phyloP scores from a whole-genome alignment of 257 asterid species.

The Paraleonurus japonicus region DNA sequence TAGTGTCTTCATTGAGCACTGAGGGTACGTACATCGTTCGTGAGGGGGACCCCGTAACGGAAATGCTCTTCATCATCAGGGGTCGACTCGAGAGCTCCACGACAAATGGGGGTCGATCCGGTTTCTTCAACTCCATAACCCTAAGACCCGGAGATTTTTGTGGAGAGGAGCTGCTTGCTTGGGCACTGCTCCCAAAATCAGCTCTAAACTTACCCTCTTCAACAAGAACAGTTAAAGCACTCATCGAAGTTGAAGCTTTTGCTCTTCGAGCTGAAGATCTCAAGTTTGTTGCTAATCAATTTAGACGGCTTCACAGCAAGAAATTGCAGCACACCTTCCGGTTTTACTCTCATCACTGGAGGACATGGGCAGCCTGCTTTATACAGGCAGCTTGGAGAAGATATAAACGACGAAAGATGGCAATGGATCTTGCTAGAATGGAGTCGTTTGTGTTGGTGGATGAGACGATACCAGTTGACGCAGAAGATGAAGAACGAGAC shows the following conservation, averaged over 20 bases:
- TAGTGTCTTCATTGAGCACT: slow-evolving; percentile 79
- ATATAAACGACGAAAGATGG: slow-evolving; percentile 59
- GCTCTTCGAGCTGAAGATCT: slow-evolving; percentile 90
- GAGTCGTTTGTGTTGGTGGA: slow-evolving; percentile 57
- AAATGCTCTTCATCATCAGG: slow-evolving; percentile 89
- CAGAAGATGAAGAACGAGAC: slow-evolving; percentile 38
- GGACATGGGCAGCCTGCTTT: slow-evolving; percentile 95
- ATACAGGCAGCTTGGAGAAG: slow-evolving; percentile 90
- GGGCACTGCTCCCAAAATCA: slow-evolving; percentile 93
- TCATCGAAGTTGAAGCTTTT: slow-evolving; percentile 84
- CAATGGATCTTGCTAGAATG: slow-evolving; percentile 61
- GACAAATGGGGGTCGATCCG: slow-evolving; percentile 89
- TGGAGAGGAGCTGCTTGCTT: slow-evolving; percentile 92
- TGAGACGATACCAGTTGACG: slow-evolving; percentile 30
- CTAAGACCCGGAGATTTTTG: slow-evolving; percentile 90
- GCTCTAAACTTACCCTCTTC: slow-evolving; percentile 77
- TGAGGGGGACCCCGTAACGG: slow-evolving; percentile 93
- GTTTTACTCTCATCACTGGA: slow-evolving; percentile 91
- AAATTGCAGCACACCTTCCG: slow-evolving; percentile 91
- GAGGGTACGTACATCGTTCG: slow-evolving; percentile 83
- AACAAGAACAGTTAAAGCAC: slow-evolving; percentile 82
- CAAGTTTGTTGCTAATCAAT: slow-evolving; percentile 87
- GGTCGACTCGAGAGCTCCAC: slow-evolving; percentile 90
- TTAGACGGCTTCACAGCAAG: slow-evolving; percentile 92
- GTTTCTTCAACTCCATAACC: slow-evolving; percentile 76